These are phyloP conservation scores for Monosporascus sp. DNA, from an alignment of 2,329 filamentous ascomycete genomes.

Conservation along the genomic window DNA sequence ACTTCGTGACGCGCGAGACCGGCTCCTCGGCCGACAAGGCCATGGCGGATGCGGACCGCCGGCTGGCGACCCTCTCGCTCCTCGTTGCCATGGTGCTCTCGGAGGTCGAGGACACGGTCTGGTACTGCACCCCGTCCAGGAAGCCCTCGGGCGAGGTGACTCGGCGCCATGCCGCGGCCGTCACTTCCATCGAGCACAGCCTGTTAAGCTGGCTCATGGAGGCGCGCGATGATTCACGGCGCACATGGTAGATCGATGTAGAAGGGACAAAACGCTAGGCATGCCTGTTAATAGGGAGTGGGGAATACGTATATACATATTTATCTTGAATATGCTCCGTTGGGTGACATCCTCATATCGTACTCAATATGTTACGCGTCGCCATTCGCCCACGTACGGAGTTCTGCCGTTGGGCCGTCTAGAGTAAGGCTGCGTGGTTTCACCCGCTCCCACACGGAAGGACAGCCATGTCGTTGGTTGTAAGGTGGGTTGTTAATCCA, in stretches of 20 bases:
- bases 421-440: too few species aligned
- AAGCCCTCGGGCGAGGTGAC: slow-evolving; percentile 10
- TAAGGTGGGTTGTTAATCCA: too few species aligned
- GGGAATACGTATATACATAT: too few species aligned
- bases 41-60: slow-evolving; percentile 12
- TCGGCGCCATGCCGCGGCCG: slow-evolving; percentile 6
- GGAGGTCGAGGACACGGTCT: slow-evolving; percentile 18
- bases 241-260: slow-evolving; percentile 16
- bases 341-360: too few species aligned
- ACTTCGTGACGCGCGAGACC: slow-evolving; percentile 17
- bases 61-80: slow-evolving; percentile 13
- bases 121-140: slow-evolving; percentile 10
- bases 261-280: too few species aligned
- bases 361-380: too few species aligned
- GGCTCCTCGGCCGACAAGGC: slow-evolving; percentile 8
- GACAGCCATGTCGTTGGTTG: too few species aligned
- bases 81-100: slow-evolving; percentile 17
- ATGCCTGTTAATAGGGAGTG: too few species aligned
- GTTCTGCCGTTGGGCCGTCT: too few species aligned
- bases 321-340: too few species aligned
- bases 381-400: too few species aligned
- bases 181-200: slow-evolving; percentile 11
- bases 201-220: slow-evolving; percentile 13
- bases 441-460: too few species aligned
- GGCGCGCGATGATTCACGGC: slow-evolving; percentile 1